A percentile compares a stretch with the other conserved stretches of the same genome.
These are phyloP conservation scores for Cryptococcus deneoformans DNA, from an alignment of 1,284 basidiomycete species.

Conservation along the genomic window DNA sequence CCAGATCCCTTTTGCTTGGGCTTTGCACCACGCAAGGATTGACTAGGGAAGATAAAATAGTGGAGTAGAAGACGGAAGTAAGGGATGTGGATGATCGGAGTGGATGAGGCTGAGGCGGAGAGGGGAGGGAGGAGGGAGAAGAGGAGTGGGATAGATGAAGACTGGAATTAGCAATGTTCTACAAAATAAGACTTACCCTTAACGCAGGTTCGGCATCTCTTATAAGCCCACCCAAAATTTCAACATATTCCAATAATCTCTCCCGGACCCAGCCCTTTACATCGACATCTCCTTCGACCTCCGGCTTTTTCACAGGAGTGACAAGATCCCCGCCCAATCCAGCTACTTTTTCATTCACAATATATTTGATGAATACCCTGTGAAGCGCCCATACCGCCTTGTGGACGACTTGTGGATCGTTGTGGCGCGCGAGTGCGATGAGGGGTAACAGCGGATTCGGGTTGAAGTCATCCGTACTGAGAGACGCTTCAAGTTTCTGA, in stretches of 20 bases:
- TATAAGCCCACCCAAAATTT: slow-evolving; percentile 65
- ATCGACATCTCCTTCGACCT: slow-evolving; percentile 51
- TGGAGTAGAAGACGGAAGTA: slow-evolving; percentile 44
- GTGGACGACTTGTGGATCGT: slow-evolving; percentile 58
- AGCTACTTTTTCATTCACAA: slow-evolving; percentile 61
- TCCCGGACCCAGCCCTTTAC: slow-evolving; percentile 76
- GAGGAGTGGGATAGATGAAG: slow-evolving; percentile 70
- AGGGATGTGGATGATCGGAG: slow-evolving; percentile 33
- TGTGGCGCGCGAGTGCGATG: slow-evolving; percentile 55
- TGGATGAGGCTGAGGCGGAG: slow-evolving; percentile 55
- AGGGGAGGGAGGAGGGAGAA: slow-evolving; percentile 78
- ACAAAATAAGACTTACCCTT: slow-evolving; percentile 52
- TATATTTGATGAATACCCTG: slow-evolving; percentile 67
- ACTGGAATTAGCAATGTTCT: slow-evolving; percentile 51
- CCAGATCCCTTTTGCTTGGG: slow-evolving; percentile 13
- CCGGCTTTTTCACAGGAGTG: slow-evolving; percentile 6
- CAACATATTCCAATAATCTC: slow-evolving; percentile 63
- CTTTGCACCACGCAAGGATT: slow-evolving; percentile 44
- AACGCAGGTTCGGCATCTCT: slow-evolving; percentile 67
- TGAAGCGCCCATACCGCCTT: slow-evolving; percentile 81
- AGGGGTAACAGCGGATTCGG: slow-evolving; percentile 79
- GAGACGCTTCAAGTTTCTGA: slow-evolving; percentile 30
- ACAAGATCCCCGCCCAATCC: slow-evolving; percentile 21
- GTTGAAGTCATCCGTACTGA: slow-evolving; percentile 52
- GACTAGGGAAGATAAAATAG: slow-evolving; percentile 33